Conservation (phyloP, 2,329 filamentous ascomycete species). For the Curvularia spicifera region DNA sequence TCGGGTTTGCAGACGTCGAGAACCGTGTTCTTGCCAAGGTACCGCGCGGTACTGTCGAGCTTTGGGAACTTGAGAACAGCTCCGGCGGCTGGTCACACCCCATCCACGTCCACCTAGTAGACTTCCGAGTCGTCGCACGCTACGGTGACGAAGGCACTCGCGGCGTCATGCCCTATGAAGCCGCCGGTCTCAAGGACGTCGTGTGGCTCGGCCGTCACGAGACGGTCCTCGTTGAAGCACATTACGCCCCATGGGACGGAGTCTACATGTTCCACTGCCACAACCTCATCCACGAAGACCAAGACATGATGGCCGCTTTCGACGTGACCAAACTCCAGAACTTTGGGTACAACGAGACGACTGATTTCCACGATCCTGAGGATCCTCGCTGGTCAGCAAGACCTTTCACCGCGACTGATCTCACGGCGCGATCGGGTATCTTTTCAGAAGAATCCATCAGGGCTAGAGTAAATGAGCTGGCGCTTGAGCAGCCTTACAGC, state of each 20-base stretch:
- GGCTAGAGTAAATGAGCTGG: slow-evolving; percentile 34
- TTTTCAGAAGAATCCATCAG: slow-evolving; percentile 32
- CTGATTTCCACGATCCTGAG: slow-evolving; percentile 44
- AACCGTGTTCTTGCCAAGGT: slow-evolving; percentile 49
- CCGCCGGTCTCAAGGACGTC: slow-evolving; percentile 63
- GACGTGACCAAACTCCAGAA: slow-evolving; percentile 49
- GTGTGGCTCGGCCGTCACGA: slow-evolving; percentile 62
- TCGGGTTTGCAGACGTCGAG: slow-evolving; percentile 45
- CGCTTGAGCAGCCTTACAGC: slow-evolving; percentile 40
- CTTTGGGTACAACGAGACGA: slow-evolving; percentile 45
- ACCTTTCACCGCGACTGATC: not conserved
- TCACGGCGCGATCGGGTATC: not conserved
- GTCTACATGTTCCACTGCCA: slow-evolving; percentile 59
- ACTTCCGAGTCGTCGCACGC: slow-evolving; percentile 62
- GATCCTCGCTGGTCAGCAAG: slow-evolving; percentile 17
- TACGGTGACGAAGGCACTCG: slow-evolving; percentile 47
- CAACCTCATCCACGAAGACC: slow-evolving; percentile 56
- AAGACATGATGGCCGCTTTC: slow-evolving; percentile 56
- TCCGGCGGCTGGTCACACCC: slow-evolving; percentile 62
- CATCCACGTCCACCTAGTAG: slow-evolving; percentile 65
- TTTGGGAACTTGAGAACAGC: slow-evolving; percentile 55
- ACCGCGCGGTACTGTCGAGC: slow-evolving; percentile 43
- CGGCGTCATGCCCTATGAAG: slow-evolving; percentile 60
- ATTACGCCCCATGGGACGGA: slow-evolving; percentile 53
- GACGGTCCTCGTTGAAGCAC: slow-evolving; percentile 41